Evolutionary conservation across 208 protist genomes (phyloP).

Genomic region (Trypanosoma brucei): DNA sequence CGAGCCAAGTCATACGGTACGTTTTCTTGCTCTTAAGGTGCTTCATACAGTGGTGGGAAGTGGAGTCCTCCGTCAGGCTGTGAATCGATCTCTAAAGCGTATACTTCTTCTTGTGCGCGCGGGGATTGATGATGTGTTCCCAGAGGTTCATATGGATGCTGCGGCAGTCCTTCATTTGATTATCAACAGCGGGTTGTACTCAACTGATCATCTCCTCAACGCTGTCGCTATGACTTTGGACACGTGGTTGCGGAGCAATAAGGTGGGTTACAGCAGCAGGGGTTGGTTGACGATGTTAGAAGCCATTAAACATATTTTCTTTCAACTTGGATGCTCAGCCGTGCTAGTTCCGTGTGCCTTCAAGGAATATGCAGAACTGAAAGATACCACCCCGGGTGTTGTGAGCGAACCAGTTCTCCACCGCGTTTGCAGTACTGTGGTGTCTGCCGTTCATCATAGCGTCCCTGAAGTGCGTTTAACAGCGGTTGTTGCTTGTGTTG

Average conservation of each 20-base stretch:
- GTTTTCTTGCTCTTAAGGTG: conserved; percentile 25
- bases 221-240: conserved; percentile 39
- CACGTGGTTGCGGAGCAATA: conserved; percentile 36
- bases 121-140: conserved; percentile 77
- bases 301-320: conserved; percentile 37
- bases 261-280: conserved; percentile 25
- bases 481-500: conserved; percentile 21
- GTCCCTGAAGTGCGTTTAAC: conserved; percentile 39
- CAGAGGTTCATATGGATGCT: conserved; percentile 62
- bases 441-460: conserved; percentile 32
- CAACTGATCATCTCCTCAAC: conserved; percentile 38
- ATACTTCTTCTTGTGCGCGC: conserved; percentile 35
- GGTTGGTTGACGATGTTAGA: conserved; percentile 61
- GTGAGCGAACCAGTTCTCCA: conserved; percentile 34
- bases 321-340: conserved; percentile 14
- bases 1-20: conserved; percentile 41
- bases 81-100: conserved; percentile 33
- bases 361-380: background rate
- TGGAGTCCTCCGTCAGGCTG: conserved; percentile 9
- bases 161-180: conserved; percentile 28
- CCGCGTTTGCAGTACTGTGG: conserved; percentile 30
- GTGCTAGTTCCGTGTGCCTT: conserved; percentile 1
- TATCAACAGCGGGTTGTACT: conserved; percentile 10
- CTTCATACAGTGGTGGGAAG: conserved; percentile 29
- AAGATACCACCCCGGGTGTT: background rate